These are phyloP conservation scores for Penicillium malachiteum DNA, from an alignment of 495 filamentous ascomycete species.

Conservation along the genomic window DNA sequence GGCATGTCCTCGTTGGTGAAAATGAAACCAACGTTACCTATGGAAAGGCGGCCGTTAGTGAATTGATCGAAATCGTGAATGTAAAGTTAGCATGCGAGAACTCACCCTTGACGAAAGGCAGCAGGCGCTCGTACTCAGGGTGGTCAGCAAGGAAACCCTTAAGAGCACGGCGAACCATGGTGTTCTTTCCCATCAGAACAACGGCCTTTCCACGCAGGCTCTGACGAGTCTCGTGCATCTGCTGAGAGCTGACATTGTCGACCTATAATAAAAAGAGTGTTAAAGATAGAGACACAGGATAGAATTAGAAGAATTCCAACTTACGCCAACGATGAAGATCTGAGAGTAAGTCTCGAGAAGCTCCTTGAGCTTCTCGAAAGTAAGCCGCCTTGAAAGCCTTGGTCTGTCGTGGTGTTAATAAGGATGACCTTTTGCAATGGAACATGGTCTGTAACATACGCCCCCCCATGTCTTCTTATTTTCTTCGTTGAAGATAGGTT, in stretches of 20 bases:
- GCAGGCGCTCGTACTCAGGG: conserved; percentile 96
- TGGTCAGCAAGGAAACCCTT: conserved; percentile 89
- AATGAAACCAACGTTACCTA: conserved; percentile 96
- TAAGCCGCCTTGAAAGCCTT: conserved; percentile 85
- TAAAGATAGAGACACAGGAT: no score
- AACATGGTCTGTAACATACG: conserved; percentile 61
- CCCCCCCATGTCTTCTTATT: conserved; percentile 99
- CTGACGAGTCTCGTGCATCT: conserved; percentile 99
- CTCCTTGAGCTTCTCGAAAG: conserved; percentile 98
- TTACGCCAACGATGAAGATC: conserved; percentile 95
- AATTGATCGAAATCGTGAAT: neutral
- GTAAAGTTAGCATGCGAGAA: conserved; percentile 3
- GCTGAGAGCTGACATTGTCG: conserved; percentile 97
- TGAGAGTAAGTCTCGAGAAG: conserved; percentile 88
- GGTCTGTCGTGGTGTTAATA: no score
- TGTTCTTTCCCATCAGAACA: conserved; percentile 99
- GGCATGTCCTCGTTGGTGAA: conserved; percentile 98
- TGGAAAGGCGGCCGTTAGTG: conserved; percentile 1
- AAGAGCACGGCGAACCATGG: conserved; percentile 97
- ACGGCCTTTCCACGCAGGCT: conserved; percentile 84
- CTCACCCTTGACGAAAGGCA: conserved; percentile 85
- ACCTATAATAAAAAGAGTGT: no score
- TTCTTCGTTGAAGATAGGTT: conserved; percentile 79
- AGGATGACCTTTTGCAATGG: no score
- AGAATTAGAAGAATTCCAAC: no score